Conservation (phyloP, 2,329 filamentous ascomycete species). For the Aspergillus texensis region DNA sequence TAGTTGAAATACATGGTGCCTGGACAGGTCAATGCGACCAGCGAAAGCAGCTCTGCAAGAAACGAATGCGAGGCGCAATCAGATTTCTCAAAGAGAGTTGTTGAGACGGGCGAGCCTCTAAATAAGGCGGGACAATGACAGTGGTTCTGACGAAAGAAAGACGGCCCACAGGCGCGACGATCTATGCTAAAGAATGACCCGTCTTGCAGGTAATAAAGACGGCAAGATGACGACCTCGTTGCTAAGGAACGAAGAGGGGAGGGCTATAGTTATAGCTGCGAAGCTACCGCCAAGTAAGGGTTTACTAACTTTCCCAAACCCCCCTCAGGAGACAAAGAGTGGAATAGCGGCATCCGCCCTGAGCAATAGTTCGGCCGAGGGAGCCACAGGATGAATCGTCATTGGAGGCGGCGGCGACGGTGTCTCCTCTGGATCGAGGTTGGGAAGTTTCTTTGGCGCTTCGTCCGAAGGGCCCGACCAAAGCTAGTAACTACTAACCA, state of each 20-base stretch:
- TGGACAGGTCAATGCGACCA: constrained; percentile 2
- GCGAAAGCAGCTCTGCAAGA: constrained; percentile 3
- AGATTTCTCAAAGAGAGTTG: not conserved
- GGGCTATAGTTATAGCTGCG: not conserved
- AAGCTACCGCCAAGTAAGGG: constrained; percentile 11
- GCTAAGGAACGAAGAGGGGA: constrained; percentile 5
- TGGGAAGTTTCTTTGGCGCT: constrained; percentile 3
- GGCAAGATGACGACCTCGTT: constrained; percentile 11
- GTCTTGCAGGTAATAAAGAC: constrained; percentile 7
- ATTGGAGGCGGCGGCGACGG: constrained; percentile 14
- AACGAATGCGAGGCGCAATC: constrained; percentile 5
- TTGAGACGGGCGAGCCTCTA: constrained; percentile 1
- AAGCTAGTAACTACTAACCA: not conserved
- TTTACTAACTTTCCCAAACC: not conserved
- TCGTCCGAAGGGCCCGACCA: not conserved
- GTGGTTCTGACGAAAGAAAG: not conserved
- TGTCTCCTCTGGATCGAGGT: constrained; percentile 15
- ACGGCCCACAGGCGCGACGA: not conserved
- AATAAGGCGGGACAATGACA: constrained; percentile 8
- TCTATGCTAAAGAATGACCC: constrained; percentile 10
- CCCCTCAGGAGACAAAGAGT: constrained; percentile 6
- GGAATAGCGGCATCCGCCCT: not conserved
- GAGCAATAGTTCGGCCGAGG: not conserved
- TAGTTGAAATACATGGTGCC: constrained; percentile 36
- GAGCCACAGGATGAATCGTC: constrained; percentile 2